Percentiles rank a stretch among this genome's conserved stretches.
phyloP scores from a whole-genome alignment of 768 basidiomycete species.

The Agrocybe pediades region DNA sequence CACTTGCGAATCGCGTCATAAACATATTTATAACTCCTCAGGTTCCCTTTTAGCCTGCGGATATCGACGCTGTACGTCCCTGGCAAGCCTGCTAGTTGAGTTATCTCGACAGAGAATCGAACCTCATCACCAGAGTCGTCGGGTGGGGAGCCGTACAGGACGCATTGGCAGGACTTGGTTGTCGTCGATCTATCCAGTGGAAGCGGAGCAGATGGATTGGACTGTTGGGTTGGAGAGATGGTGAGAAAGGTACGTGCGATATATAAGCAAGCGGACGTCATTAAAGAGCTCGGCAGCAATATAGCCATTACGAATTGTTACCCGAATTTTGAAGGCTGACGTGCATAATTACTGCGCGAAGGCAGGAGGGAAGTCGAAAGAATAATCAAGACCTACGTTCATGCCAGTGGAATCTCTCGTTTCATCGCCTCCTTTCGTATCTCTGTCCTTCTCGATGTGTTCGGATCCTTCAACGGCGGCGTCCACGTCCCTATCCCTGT shows the following conservation, averaged over 20 bases:
- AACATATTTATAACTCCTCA: slow-evolving; percentile 82
- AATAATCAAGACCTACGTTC: too few species aligned
- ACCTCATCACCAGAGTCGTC: slow-evolving; percentile 90
- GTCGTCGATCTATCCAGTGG: neutral
- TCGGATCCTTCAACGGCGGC: too few species aligned
- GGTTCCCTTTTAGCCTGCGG: slow-evolving; percentile 81
- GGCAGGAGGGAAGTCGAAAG: too few species aligned
- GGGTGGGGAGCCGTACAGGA: slow-evolving; percentile 61
- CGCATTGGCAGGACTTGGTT: slow-evolving; percentile 23
- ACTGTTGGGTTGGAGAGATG: neutral
- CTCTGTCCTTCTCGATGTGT: too few species aligned
- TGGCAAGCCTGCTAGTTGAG: slow-evolving; percentile 77
- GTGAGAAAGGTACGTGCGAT: neutral
- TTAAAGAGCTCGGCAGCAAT: too few species aligned
- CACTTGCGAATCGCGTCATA: slow-evolving; percentile 59
- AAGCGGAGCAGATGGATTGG: neutral
- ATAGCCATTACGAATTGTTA: too few species aligned
- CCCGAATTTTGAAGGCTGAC: too few species aligned
- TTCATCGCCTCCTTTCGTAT: too few species aligned
- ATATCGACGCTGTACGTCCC: slow-evolving; percentile 89
- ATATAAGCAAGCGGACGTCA: neutral
- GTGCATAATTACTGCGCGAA: too few species aligned
- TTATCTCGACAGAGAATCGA: slow-evolving; percentile 90
- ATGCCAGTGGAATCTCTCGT: too few species aligned
- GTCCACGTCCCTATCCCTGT: too few species aligned